These are phyloP conservation scores for Leccinum boreale DNA, from an alignment of 768 basidiomycete genomes.

Conservation along the genomic window DNA sequence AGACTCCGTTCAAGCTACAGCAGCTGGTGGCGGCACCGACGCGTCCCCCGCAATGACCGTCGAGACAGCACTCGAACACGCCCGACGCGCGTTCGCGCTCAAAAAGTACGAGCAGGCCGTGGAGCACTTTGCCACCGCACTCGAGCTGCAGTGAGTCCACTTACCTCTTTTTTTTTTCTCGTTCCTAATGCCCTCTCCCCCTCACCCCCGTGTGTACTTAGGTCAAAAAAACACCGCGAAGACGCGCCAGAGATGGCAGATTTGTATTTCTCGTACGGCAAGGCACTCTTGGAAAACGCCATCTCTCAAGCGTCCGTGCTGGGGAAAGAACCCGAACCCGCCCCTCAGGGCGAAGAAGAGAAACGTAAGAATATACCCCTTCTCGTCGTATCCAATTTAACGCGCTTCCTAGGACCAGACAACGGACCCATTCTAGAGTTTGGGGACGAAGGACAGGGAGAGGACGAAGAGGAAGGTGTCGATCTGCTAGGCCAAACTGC, in stretches of 20 bases:
- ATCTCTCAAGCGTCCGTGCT: constrained; percentile 84
- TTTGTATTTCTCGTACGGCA: constrained; percentile 87
- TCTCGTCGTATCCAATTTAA: background rate
- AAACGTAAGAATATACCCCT: constrained; percentile 26
- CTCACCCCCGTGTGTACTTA: constrained; percentile 26
- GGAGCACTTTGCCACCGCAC: constrained; percentile 78
- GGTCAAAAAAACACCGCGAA: constrained; percentile 74
- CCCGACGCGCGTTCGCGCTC: constrained; percentile 86
- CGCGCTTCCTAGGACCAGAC: constrained; percentile 29
- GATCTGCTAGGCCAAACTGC: constrained; percentile 63
- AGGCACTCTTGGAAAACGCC: constrained; percentile 90
- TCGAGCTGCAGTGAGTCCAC: constrained; percentile 74
- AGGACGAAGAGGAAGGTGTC: constrained; percentile 52
- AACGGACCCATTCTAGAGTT: constrained; percentile 72
- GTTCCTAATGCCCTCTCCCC: no score
- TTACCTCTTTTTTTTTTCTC: background rate
- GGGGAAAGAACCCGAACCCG: constrained; percentile 73
- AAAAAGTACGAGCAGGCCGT: constrained; percentile 84
- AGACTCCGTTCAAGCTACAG: background rate
- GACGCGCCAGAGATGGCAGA: constrained; percentile 83
- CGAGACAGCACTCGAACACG: constrained; percentile 67
- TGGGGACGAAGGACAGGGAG: constrained; percentile 73
- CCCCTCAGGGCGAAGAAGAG: constrained; percentile 39
- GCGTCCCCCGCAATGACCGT: constrained; percentile 34
- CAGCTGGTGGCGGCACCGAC: constrained; percentile 15